Percentiles rank a stretch among this genome's conserved stretches.
These are phyloP conservation scores for Roridomyces roridus DNA, from an alignment of 768 basidiomycete species.

Conservation along the genomic window DNA sequence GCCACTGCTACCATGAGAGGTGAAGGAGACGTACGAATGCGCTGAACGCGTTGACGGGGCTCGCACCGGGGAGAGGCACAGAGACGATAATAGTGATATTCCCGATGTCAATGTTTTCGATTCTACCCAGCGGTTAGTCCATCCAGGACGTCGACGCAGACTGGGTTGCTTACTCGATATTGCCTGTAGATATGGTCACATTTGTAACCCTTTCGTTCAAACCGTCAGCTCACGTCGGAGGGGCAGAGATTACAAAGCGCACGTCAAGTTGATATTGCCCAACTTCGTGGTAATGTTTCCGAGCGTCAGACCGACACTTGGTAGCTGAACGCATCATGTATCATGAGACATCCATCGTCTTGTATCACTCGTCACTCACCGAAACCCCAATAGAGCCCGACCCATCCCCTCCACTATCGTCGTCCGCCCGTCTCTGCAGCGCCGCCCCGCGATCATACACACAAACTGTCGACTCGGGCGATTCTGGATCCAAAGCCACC, in stretches of 20 bases:
- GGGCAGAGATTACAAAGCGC: background rate
- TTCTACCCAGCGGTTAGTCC: conserved; percentile 8
- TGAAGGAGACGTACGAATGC: conserved; percentile 18
- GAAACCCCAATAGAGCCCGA: conserved; percentile 15
- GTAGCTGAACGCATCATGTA: conserved; percentile 8
- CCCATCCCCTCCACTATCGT: conserved; percentile 4
- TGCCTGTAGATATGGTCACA: conserved; percentile 24
- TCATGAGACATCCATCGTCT: background rate
- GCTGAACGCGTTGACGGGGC: conserved; percentile 27
- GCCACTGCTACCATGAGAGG: background rate
- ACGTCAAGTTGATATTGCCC: conserved; percentile 27
- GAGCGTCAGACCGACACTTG: conserved; percentile 18
- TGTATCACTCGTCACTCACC: conserved; percentile 2
- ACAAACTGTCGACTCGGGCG: conserved; percentile 18
- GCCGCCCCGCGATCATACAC: conserved; percentile 16
- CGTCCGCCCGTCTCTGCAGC: conserved; percentile 21
- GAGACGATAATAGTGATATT: conserved; percentile 26
- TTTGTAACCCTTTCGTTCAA: conserved; percentile 22
- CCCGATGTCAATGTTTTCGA: conserved; percentile 24
- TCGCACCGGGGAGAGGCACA: conserved; percentile 26
- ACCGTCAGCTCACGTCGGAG: background rate
- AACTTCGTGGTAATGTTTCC: conserved; percentile 27
- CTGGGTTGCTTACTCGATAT: conserved; percentile 19
- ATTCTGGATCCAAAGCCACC: conserved; percentile 1
- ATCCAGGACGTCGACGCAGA: background rate